phyloP scores from a whole-genome alignment of 768 basidiomycete species.

The Pisolithus marmoratus region DNA sequence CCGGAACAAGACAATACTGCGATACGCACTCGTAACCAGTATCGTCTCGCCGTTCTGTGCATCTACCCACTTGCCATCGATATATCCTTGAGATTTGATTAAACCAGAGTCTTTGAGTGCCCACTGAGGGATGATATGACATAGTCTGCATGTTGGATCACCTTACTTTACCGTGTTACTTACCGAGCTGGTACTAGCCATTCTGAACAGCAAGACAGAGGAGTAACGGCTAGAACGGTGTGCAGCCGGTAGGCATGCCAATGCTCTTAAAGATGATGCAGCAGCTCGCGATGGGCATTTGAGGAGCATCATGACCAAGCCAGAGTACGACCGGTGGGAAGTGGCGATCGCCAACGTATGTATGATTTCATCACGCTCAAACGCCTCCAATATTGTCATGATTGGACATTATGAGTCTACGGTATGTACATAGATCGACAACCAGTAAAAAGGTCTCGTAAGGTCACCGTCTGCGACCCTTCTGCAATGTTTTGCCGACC shows the following conservation, averaged over 20 bases:
- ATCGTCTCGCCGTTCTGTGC: slow-evolving; percentile 71
- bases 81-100: slow-evolving; percentile 68
- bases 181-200: slow-evolving; percentile 49
- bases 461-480: slow-evolving; percentile 25
- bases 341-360: not conserved
- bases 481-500: slow-evolving; percentile 13
- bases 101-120: slow-evolving; percentile 74
- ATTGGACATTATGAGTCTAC: too few species aligned
- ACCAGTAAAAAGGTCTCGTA: too few species aligned
- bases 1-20: not conserved
- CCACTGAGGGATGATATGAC: slow-evolving; percentile 36
- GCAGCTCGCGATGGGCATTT: slow-evolving; percentile 7
- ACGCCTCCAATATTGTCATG: too few species aligned
- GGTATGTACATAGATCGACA: too few species aligned
- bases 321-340: not conserved
- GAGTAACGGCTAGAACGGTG: slow-evolving; percentile 1
- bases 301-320: slow-evolving; percentile 10
- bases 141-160: not conserved
- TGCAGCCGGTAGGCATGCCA: slow-evolving; percentile 9
- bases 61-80: slow-evolving; percentile 84
- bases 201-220: slow-evolving; percentile 32
- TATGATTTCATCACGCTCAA: not conserved
- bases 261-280: slow-evolving; percentile 12
- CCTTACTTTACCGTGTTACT: slow-evolving; percentile 27
- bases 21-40: slow-evolving; percentile 64